A percentile compares a stretch with the other conserved stretches of the same genome.
phyloP scores from a whole-genome alignment of 768 basidiomycete genomes.

The Suillus sp. region DNA sequence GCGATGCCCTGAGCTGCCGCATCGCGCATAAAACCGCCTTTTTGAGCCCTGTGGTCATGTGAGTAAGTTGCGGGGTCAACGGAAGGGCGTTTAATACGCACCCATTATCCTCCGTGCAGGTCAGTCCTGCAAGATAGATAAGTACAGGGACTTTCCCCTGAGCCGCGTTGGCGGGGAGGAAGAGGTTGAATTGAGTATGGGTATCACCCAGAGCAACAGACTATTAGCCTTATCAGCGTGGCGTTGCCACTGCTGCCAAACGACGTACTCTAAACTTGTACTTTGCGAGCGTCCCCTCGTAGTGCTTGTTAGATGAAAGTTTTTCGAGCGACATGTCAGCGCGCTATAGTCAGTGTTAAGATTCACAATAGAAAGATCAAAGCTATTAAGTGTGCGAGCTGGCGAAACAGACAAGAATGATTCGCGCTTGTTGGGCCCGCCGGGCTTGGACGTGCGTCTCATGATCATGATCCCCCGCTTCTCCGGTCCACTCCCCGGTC shows the following conservation, averaged over 20 bases:
- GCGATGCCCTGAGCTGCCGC: conserved; percentile 88
- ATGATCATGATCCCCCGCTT: conserved; percentile 3
- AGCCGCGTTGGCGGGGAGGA: conserved; percentile 66
- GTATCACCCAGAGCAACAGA: conserved; percentile 70
- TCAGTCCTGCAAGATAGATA: conserved; percentile 86
- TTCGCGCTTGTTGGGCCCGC: background rate
- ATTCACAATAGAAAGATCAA: conserved; percentile 6
- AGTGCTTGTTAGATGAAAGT: conserved; percentile 76
- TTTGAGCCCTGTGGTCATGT: conserved; percentile 66
- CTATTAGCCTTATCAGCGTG: conserved; percentile 38
- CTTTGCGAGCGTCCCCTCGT: conserved; percentile 79
- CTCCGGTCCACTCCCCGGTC: conserved; percentile 5
- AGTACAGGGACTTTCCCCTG: conserved; percentile 68
- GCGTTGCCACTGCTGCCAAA: background rate
- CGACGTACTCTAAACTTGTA: conserved; percentile 77
- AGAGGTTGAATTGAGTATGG: conserved; percentile 83
- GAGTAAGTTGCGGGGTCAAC: background rate
- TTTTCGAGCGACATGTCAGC: conserved; percentile 50
- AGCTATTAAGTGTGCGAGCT: background rate
- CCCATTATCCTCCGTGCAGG: conserved; percentile 95
- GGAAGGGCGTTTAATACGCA: conserved; percentile 35
- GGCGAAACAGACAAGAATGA: conserved; percentile 4
- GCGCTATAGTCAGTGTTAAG: conserved; percentile 20
- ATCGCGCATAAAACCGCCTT: conserved; percentile 88
- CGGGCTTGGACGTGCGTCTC: background rate